Conservation (phyloP, 2,329 filamentous ascomycete genomes). For the Gaeumannomyces tritici region DNA sequence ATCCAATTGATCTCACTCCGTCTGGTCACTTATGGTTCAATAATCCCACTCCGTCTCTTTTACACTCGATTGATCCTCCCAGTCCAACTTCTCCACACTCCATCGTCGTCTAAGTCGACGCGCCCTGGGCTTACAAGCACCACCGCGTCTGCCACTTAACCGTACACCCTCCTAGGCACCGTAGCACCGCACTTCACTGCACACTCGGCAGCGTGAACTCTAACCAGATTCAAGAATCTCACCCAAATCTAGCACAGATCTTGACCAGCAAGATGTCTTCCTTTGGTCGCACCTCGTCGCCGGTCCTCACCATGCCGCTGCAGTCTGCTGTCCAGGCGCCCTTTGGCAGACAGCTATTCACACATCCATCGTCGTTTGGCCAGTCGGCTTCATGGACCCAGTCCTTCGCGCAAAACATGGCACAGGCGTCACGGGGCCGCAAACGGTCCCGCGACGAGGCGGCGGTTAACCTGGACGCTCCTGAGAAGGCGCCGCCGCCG, state of each 20-base stretch:
- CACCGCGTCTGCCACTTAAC: not conserved
- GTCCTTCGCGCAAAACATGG: slow-evolving; percentile 14
- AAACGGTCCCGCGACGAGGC: slow-evolving; percentile 73
- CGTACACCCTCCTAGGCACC: not conserved
- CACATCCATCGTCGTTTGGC: slow-evolving; percentile 27
- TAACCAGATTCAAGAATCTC: slow-evolving; percentile 13
- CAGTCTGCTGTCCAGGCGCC: slow-evolving; percentile 30
- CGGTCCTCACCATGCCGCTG: slow-evolving; percentile 36
- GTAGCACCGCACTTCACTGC: slow-evolving; percentile 7
- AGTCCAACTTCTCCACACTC: not conserved
- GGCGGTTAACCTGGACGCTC: slow-evolving; percentile 53
- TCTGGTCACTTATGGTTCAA: not conserved
- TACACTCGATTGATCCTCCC: not conserved
- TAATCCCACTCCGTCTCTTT: not conserved
- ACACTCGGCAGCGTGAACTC: slow-evolving; percentile 11
- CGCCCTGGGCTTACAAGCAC: not conserved
- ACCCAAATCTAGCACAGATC: slow-evolving; percentile 18
- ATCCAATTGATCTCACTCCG: not conserved
- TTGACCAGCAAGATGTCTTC: slow-evolving; percentile 28
- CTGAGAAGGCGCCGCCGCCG: slow-evolving; percentile 35
- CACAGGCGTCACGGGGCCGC: slow-evolving; percentile 44
- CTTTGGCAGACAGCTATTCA: slow-evolving; percentile 28
- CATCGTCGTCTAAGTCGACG: not conserved
- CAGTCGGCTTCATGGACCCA: slow-evolving; percentile 22
- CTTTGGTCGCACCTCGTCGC: slow-evolving; percentile 33